Conservation (phyloP, 768 basidiomycete species). For the Boletus rubroflammeus region DNA sequence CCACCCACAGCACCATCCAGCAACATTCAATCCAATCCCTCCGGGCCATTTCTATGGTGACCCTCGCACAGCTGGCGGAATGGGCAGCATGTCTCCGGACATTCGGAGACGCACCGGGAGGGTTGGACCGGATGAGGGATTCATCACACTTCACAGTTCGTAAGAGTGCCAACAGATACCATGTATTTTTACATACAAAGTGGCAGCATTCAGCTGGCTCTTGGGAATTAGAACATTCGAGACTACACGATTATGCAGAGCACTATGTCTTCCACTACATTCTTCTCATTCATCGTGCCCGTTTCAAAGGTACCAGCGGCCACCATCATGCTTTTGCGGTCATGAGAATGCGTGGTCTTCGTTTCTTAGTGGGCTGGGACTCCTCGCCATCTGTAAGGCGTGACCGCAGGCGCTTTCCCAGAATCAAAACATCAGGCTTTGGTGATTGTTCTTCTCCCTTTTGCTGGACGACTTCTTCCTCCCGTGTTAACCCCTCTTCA, state of each 20-base stretch:
- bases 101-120: slow-evolving; percentile 30
- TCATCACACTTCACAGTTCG: slow-evolving; percentile 31
- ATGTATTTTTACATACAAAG: slow-evolving; percentile 3
- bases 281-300: neutral
- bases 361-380: slow-evolving; percentile 12
- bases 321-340: slow-evolving; percentile 1
- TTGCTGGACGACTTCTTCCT: slow-evolving; percentile 3
- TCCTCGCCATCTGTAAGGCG: slow-evolving; percentile 11
- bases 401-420: slow-evolving; percentile 19
- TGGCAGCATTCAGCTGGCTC: neutral
- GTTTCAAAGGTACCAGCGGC: too few relatives aligned
- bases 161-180: slow-evolving; percentile 7
- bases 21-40: slow-evolving; percentile 34
- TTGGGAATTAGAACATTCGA: neutral
- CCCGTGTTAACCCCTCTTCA: slow-evolving; percentile 9
- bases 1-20: slow-evolving; percentile 29
- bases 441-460: neutral
- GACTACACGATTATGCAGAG: neutral
- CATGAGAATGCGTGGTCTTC: slow-evolving; percentile 2
- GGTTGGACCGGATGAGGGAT: slow-evolving; percentile 33
- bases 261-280: neutral
- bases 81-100: slow-evolving; percentile 36
- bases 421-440: neutral
- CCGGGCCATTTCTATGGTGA: slow-evolving; percentile 41
- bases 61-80: slow-evolving; percentile 29